These are phyloP conservation scores for Paraphoma chrysanthemicola DNA, from an alignment of 2,329 filamentous ascomycete genomes.

Conservation along the genomic window DNA sequence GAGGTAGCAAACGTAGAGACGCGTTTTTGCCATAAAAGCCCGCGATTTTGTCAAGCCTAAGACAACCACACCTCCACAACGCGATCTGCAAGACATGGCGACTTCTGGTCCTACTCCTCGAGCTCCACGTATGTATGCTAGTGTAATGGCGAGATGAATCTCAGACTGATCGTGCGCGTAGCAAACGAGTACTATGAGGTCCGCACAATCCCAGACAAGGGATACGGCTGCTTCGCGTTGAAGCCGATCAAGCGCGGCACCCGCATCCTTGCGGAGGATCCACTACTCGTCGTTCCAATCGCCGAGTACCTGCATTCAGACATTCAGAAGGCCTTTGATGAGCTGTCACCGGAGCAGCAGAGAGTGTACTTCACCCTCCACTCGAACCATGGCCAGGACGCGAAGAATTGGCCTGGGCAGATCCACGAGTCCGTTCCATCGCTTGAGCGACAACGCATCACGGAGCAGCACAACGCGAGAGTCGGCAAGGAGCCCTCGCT, in stretches of 20 bases:
- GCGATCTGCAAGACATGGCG: background rate
- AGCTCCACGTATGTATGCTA: background rate
- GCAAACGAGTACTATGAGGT: constrained; percentile 41
- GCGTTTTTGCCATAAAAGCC: no score
- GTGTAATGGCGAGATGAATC: background rate
- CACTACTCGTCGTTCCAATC: constrained; percentile 45
- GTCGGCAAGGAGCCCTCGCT: constrained; percentile 24
- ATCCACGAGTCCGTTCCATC: constrained; percentile 28
- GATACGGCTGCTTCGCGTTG: constrained; percentile 52
- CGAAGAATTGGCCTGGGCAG: constrained; percentile 31
- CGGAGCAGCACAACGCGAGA: constrained; percentile 41
- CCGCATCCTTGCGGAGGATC: constrained; percentile 49
- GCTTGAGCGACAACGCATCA: constrained; percentile 31
- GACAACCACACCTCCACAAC: background rate
- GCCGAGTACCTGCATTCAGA: constrained; percentile 41
- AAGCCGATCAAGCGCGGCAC: constrained; percentile 45
- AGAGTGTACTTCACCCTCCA: constrained; percentile 36
- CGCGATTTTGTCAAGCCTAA: no score
- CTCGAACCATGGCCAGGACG: constrained; percentile 35
- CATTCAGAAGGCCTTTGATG: constrained; percentile 36
- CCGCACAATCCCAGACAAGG: constrained; percentile 45
- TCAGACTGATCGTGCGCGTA: background rate
- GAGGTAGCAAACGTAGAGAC: no score
- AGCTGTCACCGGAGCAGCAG: constrained; percentile 26
- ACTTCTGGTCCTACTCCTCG: background rate